Conservation (phyloP, 306 rosid genomes). For the Sicyos edulis region DNA sequence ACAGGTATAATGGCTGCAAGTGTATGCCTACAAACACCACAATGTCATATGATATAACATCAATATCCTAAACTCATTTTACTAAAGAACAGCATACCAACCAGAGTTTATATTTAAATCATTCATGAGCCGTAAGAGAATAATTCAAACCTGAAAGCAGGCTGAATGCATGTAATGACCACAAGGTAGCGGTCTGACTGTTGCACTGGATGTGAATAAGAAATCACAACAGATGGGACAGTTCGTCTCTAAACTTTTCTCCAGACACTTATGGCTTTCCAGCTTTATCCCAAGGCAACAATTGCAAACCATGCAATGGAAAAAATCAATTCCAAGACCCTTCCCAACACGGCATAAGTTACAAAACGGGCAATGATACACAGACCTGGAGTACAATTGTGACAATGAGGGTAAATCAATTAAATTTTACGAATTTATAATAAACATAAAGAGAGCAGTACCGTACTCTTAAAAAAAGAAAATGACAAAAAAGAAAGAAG, state of each 20-base stretch:
- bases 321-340: slow-evolving; percentile 91
- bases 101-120: slow-evolving; percentile 9
- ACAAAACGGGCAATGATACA: slow-evolving; percentile 98
- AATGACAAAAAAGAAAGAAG: not conserved
- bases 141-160: slow-evolving; percentile 82
- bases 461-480: not conserved
- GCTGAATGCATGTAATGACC: slow-evolving; percentile 99
- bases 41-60: slow-evolving; percentile 10
- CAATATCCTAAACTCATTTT: not conserved
- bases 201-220: slow-evolving; percentile 90
- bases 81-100: slow-evolving; percentile 1
- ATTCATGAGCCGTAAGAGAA: not conserved
- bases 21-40: slow-evolving; percentile 64
- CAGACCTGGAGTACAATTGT: slow-evolving; percentile 47
- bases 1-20: slow-evolving; percentile 92
- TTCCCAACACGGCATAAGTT: slow-evolving; percentile 93
- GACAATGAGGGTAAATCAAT: slow-evolving; percentile 14
- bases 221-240: slow-evolving; percentile 98
- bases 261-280: slow-evolving; percentile 82
- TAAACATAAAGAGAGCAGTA: not conserved
- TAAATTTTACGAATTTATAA: not conserved
- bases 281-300: slow-evolving; percentile 91
- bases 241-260: slow-evolving; percentile 89
- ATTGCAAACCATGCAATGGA: slow-evolving; percentile 98
- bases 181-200: slow-evolving; percentile 90